Conservation (phyloP, 108 stramenopile genomes). For the Stephanodiscus triporus region DNA sequence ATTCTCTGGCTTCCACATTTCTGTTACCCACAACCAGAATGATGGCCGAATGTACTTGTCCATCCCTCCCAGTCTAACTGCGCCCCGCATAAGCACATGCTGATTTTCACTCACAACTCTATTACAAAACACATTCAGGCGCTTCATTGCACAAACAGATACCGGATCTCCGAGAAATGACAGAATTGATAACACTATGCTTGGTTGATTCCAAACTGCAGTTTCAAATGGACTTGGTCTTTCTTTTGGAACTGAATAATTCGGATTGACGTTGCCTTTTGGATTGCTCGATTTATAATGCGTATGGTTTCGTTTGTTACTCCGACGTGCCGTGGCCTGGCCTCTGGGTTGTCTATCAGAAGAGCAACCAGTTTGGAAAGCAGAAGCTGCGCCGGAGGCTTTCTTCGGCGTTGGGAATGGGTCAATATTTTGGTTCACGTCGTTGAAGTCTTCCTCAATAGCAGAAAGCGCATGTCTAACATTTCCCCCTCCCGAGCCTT, state of each 20-base stretch:
- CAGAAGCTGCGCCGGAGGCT: not conserved
- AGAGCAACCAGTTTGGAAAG: not conserved
- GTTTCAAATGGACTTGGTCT: constrained; percentile 83
- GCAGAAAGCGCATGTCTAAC: not conserved
- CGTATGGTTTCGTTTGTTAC: constrained; percentile 41
- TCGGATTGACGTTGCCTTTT: constrained; percentile 18
- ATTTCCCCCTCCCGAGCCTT: not conserved
- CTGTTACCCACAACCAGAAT: constrained; percentile 88
- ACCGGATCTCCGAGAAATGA: constrained; percentile 85
- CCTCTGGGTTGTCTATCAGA: constrained; percentile 8
- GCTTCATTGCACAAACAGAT: constrained; percentile 75
- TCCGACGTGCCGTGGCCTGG: constrained; percentile 31
- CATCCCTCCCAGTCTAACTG: constrained; percentile 81
- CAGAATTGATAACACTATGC: constrained; percentile 64
- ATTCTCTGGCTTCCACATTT: constrained; percentile 55
- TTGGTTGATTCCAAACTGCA: constrained; percentile 61
- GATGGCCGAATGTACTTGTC: constrained; percentile 75
- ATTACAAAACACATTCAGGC: constrained; percentile 68
- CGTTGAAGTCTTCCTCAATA: constrained; percentile 17
- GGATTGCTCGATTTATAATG: constrained; percentile 15
- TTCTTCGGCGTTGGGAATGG: not conserved
- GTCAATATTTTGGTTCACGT: not conserved
- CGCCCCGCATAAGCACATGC: constrained; percentile 78
- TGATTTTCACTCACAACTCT: constrained; percentile 74
- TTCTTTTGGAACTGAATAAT: constrained; percentile 35